Conservation (phyloP, 768 basidiomycete genomes). For the Naganishia antarctica region DNA sequence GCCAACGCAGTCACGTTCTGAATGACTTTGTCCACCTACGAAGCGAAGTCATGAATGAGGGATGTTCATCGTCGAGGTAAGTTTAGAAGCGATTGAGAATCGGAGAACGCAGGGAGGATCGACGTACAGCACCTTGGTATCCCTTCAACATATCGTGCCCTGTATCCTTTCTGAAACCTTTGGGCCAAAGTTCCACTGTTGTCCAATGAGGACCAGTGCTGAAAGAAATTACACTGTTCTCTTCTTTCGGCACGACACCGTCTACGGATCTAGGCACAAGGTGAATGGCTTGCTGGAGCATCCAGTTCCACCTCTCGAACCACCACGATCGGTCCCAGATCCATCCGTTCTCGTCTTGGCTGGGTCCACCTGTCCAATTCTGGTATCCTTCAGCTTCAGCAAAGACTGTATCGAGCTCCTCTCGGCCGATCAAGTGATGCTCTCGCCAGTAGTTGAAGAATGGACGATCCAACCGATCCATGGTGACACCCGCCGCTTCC, state of each 20-base stretch:
- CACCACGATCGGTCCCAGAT: constrained; percentile 3
- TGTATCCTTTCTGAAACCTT: no score
- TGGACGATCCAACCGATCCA: background rate
- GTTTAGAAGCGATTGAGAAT: no score
- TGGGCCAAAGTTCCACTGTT: constrained; percentile 1
- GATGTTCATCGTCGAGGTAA: no score
- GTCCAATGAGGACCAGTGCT: constrained; percentile 24
- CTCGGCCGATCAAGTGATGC: constrained; percentile 13
- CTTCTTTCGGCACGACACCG: constrained; percentile 1
- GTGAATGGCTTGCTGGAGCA: background rate
- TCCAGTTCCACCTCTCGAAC: background rate
- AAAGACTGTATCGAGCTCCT: constrained; percentile 10
- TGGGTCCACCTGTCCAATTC: background rate
- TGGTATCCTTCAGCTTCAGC: background rate
- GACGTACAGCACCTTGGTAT: no score
- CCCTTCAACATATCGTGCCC: no score
- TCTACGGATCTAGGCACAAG: background rate
- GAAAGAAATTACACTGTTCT: constrained; percentile 22
- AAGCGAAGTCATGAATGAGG: background rate
- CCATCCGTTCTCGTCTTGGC: background rate
- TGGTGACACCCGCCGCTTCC: background rate
- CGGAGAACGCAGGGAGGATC: no score
- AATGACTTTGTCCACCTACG: background rate
- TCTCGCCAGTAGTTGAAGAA: constrained; percentile 17
- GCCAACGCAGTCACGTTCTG: background rate